These are phyloP conservation scores for Musa schizocarpa DNA, from an alignment of 176 grass and related monocot genomes.

Conservation along the genomic window DNA sequence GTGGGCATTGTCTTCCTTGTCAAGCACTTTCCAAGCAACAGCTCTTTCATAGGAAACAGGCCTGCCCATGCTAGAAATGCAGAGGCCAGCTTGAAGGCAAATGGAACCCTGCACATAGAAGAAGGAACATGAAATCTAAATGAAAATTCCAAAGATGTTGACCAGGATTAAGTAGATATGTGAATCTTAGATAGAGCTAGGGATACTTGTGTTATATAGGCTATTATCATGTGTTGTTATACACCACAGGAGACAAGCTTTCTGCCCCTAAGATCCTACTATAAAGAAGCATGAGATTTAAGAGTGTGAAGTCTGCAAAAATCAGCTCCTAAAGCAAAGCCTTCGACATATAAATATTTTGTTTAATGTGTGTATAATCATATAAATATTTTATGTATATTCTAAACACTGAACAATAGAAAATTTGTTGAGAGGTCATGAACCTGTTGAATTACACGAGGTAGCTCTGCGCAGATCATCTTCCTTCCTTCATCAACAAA, in stretches of 20 bases:
- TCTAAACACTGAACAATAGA: neutral
- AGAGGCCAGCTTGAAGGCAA: slow-evolving; percentile 54
- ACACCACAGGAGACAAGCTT: too few species aligned
- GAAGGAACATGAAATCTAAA: neutral
- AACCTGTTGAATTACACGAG: slow-evolving; percentile 24
- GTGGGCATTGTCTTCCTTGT: slow-evolving; percentile 13
- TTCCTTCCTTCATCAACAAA: slow-evolving; percentile 24
- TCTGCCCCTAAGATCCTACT: too few species aligned
- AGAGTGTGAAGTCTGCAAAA: too few species aligned
- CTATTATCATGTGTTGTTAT: too few species aligned
- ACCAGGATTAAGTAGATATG: neutral
- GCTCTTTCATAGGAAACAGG: slow-evolving; percentile 64
- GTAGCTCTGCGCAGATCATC: slow-evolving; percentile 12
- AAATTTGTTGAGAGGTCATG: neutral
- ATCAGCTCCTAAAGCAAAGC: too few species aligned
- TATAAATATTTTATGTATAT: neutral
- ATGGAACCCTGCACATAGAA: slow-evolving; percentile 35
- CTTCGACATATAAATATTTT: too few species aligned
- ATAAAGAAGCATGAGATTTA: too few species aligned
- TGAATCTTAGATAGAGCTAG: neutral
- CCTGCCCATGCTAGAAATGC: slow-evolving; percentile 57
- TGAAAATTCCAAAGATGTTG: too few species aligned
- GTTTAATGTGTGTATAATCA: too few species aligned
- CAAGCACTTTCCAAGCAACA: slow-evolving; percentile 51
- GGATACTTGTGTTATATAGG: too few species aligned